Conservation (phyloP, 208 protist species). For the Trypanosoma theileri region DNA sequence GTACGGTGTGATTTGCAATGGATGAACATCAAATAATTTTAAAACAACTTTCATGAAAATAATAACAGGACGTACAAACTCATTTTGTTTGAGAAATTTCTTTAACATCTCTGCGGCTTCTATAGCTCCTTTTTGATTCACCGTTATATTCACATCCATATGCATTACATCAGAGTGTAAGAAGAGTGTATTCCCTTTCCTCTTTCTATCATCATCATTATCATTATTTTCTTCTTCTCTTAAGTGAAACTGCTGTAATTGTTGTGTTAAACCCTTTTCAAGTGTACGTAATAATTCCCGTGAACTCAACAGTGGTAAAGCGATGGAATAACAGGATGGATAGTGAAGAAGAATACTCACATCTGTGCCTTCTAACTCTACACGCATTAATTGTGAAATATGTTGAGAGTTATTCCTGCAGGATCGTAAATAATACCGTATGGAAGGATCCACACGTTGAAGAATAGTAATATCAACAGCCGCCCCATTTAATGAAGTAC, state of each 20-base stretch:
- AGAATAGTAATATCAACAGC: conserved; percentile 19
- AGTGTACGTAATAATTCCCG: not conserved
- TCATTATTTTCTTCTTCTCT: not conserved
- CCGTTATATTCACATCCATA: conserved; percentile 16
- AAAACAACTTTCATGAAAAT: conserved; percentile 27
- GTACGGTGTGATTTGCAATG: conserved; percentile 26
- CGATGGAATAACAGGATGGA: not conserved
- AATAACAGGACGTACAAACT: conserved; percentile 10
- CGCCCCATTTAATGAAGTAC: conserved; percentile 19
- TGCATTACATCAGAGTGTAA: not conserved
- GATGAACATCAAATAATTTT: conserved; percentile 15
- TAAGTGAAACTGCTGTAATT: not conserved
- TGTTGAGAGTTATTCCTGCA: not conserved
- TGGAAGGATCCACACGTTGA: not conserved
- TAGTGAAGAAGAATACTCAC: conserved; percentile 4
- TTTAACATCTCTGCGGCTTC: conserved; percentile 4
- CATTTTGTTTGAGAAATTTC: conserved; percentile 7
- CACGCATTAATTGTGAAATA: conserved; percentile 1
- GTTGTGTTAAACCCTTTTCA: not conserved
- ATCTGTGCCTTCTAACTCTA: conserved; percentile 10
- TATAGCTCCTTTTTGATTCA: conserved; percentile 8
- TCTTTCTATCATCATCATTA: not conserved
- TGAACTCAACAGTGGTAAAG: conserved; percentile 1
- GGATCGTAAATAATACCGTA: conserved; percentile 17
- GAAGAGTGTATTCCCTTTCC: not conserved